A percentile compares a stretch with the other conserved stretches of the same genome.
phyloP scores from a whole-genome alignment of 2,329 filamentous ascomycete species.

The Trichoderma harzianum region DNA sequence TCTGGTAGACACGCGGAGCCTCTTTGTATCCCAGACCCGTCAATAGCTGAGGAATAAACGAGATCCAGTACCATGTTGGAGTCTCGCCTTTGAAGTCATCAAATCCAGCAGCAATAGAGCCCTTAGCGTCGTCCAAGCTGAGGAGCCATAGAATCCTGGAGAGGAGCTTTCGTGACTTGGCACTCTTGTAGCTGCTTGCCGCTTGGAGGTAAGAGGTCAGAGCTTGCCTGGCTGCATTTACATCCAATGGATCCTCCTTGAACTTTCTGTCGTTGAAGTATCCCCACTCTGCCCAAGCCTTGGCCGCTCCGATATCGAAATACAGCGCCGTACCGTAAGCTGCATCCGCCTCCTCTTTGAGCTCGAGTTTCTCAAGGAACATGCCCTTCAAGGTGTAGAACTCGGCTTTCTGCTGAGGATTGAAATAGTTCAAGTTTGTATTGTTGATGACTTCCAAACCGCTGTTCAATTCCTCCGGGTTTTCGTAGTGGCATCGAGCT shows the following conservation, averaged over 20 bases:
- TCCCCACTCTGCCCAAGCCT: slow-evolving; percentile 99
- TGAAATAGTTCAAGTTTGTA: slow-evolving; percentile 98
- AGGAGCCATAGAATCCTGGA: slow-evolving; percentile 93
- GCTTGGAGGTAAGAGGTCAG: slow-evolving; percentile 96
- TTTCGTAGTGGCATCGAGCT: slow-evolving; percentile 98
- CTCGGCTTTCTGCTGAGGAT: slow-evolving; percentile 90
- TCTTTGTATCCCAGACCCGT: slow-evolving; percentile 90
- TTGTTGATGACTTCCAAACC: slow-evolving; percentile 99
- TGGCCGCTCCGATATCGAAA: slow-evolving; percentile 91
- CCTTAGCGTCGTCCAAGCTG: slow-evolving; percentile 85
- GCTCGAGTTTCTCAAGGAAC: slow-evolving; percentile 92
- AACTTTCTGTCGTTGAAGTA: slow-evolving; percentile 97
- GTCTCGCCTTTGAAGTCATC: slow-evolving; percentile 97
- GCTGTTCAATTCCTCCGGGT: slow-evolving; percentile 83
- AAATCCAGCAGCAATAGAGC: slow-evolving; percentile 79
- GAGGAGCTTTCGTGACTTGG: slow-evolving; percentile 90
- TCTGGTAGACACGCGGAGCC: slow-evolving; percentile 77
- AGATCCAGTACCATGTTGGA: slow-evolving; percentile 99
- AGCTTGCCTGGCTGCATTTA: slow-evolving; percentile 83
- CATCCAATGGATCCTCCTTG: slow-evolving; percentile 80
- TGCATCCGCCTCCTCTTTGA: slow-evolving; percentile 86
- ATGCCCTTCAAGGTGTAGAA: slow-evolving; percentile 99
- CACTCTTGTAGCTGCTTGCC: slow-evolving; percentile 92
- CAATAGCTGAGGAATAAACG: slow-evolving; percentile 93
- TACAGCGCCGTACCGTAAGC: slow-evolving; percentile 94